Percentiles rank a stretch among this genome's conserved stretches.
These are phyloP conservation scores for Xylaria nigripes DNA, from an alignment of 495 filamentous ascomycete genomes.

Conservation along the genomic window DNA sequence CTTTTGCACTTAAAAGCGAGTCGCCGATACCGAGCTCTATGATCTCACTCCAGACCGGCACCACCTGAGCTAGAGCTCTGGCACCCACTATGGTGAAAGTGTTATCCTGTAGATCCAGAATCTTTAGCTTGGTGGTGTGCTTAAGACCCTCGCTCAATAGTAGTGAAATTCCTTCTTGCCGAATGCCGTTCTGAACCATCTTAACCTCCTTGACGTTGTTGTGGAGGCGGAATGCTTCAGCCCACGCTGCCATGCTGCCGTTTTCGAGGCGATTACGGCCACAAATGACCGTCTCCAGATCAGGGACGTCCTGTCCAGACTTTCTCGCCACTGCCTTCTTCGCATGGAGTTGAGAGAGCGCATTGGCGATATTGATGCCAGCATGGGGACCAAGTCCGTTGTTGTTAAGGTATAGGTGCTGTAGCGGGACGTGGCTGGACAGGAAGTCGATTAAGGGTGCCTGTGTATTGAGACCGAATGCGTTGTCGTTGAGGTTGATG, in stretches of 20 bases:
- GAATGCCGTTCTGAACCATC: slow-evolving; percentile 98
- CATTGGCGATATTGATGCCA: slow-evolving; percentile 74
- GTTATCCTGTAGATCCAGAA: slow-evolving; percentile 93
- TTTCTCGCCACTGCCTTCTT: slow-evolving; percentile 71
- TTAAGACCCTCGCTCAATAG: slow-evolving; percentile 69
- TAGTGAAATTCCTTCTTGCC: slow-evolving; percentile 79
- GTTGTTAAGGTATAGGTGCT: slow-evolving; percentile 91
- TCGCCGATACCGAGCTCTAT: slow-evolving; percentile 84
- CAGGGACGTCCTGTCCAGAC: slow-evolving; percentile 57
- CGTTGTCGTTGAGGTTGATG: slow-evolving; percentile 94
- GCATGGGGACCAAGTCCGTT: slow-evolving; percentile 94
- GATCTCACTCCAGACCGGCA: slow-evolving; percentile 65
- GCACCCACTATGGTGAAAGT: slow-evolving; percentile 83
- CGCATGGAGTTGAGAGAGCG: slow-evolving; percentile 62
- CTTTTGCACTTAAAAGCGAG: slow-evolving; percentile 72
- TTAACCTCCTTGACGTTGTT: slow-evolving; percentile 72
- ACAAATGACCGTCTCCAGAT: slow-evolving; percentile 89
- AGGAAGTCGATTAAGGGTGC: slow-evolving; percentile 80
- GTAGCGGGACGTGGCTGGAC: slow-evolving; percentile 72
- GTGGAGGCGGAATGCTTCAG: slow-evolving; percentile 73
- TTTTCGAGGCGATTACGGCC: slow-evolving; percentile 93
- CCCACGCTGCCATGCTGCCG: slow-evolving; percentile 93
- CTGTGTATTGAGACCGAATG: slow-evolving; percentile 88
- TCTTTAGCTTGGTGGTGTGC: slow-evolving; percentile 53
- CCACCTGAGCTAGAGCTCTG: slow-evolving; percentile 64